A percentile compares a stretch with the other conserved stretches of the same genome.
Evolutionary conservation across 768 basidiomycete genomes (phyloP).

Genomic region (Amylocystis lapponica): DNA sequence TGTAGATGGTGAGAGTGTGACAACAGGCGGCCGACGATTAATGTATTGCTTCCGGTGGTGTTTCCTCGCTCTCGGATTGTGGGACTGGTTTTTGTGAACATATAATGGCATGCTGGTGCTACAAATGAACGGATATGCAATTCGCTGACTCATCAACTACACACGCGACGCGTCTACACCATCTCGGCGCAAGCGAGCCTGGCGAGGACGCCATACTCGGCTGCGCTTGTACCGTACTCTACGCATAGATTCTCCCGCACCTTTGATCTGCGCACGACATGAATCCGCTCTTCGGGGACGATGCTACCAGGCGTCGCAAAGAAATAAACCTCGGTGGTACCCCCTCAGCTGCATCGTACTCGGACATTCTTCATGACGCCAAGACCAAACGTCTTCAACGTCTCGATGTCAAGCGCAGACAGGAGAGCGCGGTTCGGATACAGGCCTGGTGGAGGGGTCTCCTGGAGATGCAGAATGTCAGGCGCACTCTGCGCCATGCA

Average conservation of each 20-base stretch:
- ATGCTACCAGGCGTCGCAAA: slow-evolving; percentile 35
- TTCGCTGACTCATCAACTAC: background rate
- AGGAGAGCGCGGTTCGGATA: slow-evolving; percentile 54
- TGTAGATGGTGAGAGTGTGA: no score
- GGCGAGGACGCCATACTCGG: background rate
- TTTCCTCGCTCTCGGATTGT: no score
- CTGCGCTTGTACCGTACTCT: background rate
- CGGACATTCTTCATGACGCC: slow-evolving; percentile 56
- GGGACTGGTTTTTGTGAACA: no score
- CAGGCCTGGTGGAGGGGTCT: slow-evolving; percentile 69
- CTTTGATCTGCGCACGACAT: background rate
- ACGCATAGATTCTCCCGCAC: background rate
- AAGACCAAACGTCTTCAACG: slow-evolving; percentile 57
- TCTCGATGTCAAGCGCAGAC: slow-evolving; percentile 43
- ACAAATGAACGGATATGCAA: no score
- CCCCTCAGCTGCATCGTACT: slow-evolving; percentile 42
- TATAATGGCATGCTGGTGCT: background rate
- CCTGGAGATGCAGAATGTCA: slow-evolving; percentile 34
- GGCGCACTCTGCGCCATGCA: slow-evolving; percentile 37
- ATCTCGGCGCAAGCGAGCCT: background rate
- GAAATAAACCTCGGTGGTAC: slow-evolving; percentile 76
- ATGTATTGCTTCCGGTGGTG: no score
- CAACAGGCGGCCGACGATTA: no score
- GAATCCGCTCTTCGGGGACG: slow-evolving; percentile 39
- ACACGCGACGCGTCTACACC: background rate